Evolutionary conservation across 148 eudicot species (phyloP).

Genomic region (Rhododendron vialii): DNA sequence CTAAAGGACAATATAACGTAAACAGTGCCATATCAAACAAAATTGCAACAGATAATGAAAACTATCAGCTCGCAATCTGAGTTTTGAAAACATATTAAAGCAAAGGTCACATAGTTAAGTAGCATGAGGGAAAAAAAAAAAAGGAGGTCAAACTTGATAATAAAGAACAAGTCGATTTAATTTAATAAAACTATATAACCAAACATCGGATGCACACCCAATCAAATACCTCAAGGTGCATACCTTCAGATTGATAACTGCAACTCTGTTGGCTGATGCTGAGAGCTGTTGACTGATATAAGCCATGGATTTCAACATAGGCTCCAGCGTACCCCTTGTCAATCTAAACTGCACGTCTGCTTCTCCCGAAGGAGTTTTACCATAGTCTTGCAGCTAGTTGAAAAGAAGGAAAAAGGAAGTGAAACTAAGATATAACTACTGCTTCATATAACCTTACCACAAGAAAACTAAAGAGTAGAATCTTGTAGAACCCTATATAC

Average conservation of each 20-base stretch:
- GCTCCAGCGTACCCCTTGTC: slow-evolving; percentile 31
- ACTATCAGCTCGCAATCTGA: neutral
- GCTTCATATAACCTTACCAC: neutral
- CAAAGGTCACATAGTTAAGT: neutral
- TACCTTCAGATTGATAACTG: slow-evolving; percentile 38
- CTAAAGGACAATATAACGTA: neutral
- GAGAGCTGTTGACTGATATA: slow-evolving; percentile 31
- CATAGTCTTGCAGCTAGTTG: slow-evolving; percentile 27
- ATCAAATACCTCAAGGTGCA: slow-evolving; percentile 15
- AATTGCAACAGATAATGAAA: neutral
- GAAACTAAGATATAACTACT: neutral
- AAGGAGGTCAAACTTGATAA: neutral
- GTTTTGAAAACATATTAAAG: neutral
- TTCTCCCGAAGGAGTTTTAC: slow-evolving; percentile 28
- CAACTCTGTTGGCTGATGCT: slow-evolving; percentile 24
- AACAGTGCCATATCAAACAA: neutral
- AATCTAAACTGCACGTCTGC: slow-evolving; percentile 29
- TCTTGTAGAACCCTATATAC: neutral
- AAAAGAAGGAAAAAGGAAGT: neutral
- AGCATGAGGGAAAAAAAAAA: neutral
- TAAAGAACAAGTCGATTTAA: neutral
- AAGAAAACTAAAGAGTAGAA: neutral
- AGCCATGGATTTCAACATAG: slow-evolving; percentile 36
- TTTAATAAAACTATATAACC: neutral
- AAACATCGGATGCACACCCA: neutral